These are phyloP conservation scores for Pleurotus eryngii DNA, from an alignment of 768 basidiomycete genomes.

Conservation along the genomic window DNA sequence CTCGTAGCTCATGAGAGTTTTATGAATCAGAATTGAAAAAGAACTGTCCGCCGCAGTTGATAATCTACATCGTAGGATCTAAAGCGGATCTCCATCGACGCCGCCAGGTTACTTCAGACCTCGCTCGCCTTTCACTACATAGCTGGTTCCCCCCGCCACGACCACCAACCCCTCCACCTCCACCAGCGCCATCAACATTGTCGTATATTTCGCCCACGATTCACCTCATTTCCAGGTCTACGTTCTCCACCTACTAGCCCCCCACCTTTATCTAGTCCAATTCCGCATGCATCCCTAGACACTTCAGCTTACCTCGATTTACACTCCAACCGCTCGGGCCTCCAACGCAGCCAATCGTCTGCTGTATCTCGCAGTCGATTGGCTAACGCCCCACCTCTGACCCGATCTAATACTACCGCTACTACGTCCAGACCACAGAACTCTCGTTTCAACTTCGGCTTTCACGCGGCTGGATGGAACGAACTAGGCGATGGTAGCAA, in stretches of 20 bases:
- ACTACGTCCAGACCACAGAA: constrained; percentile 42
- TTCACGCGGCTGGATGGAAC: constrained; percentile 48
- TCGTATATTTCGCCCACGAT: constrained; percentile 79
- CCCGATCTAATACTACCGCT: constrained; percentile 47
- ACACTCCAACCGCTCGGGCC: constrained; percentile 47
- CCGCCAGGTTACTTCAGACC: constrained; percentile 77
- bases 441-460: constrained; percentile 58
- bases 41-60: constrained; percentile 82
- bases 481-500: constrained; percentile 53
- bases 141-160: constrained; percentile 85
- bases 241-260: constrained; percentile 57
- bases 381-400: constrained; percentile 36
- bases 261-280: constrained; percentile 24
- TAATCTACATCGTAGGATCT: constrained; percentile 94
- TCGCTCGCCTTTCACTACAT: constrained; percentile 78
- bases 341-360: constrained; percentile 51
- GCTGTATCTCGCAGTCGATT: constrained; percentile 44
- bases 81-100: constrained; percentile 78
- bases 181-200: constrained; percentile 63
- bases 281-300: constrained; percentile 49
- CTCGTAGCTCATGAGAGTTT: constrained; percentile 12
- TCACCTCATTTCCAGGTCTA: constrained; percentile 66
- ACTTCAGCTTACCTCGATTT: constrained; percentile 64
- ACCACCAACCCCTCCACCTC: constrained; percentile 62
- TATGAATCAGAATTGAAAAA: constrained; percentile 73